These are phyloP conservation scores for Aspergillus conjunctus DNA, from an alignment of 495 filamentous ascomycete genomes.

Conservation along the genomic window DNA sequence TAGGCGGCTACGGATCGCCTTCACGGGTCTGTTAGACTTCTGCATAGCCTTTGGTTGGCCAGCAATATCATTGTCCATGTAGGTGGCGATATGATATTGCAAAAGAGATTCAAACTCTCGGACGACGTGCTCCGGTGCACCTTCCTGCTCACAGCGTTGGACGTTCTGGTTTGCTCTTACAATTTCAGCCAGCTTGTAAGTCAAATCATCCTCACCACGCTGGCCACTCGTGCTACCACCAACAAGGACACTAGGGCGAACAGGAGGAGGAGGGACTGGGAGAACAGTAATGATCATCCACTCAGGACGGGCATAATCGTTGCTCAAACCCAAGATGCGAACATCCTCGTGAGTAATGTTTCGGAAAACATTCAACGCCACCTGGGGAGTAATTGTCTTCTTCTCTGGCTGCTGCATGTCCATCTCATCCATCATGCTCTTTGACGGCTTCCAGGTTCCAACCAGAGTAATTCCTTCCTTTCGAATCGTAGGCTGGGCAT, in stretches of 20 bases:
- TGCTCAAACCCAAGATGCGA: slow-evolving; percentile 83
- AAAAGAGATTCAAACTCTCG: slow-evolving; percentile 87
- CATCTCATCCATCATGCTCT: slow-evolving; percentile 63
- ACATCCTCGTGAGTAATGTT: slow-evolving; percentile 80
- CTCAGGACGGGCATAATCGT: slow-evolving; percentile 90
- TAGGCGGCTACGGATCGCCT: slow-evolving; percentile 91
- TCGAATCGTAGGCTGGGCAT: slow-evolving; percentile 82
- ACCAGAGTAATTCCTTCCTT: slow-evolving; percentile 80
- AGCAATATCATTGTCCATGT: slow-evolving; percentile 99
- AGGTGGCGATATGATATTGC: slow-evolving; percentile 98
- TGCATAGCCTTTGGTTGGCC: slow-evolving; percentile 94
- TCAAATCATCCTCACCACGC: slow-evolving; percentile 96
- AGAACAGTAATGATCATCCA: slow-evolving; percentile 98
- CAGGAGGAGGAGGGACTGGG: slow-evolving; percentile 91
- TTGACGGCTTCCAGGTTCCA: slow-evolving; percentile 78
- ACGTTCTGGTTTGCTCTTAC: slow-evolving; percentile 97
- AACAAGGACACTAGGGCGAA: slow-evolving; percentile 92
- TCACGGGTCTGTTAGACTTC: slow-evolving; percentile 93
- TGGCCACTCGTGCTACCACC: slow-evolving; percentile 85
- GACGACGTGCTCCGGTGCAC: slow-evolving; percentile 84
- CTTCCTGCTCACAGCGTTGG: slow-evolving; percentile 80
- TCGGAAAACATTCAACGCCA: slow-evolving; percentile 81
- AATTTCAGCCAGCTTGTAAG: slow-evolving; percentile 97
- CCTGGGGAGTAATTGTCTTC: slow-evolving; percentile 77
- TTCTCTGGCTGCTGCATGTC: slow-evolving; percentile 74